phyloP scores from a whole-genome alignment of 805 yeast genomes.

The Kregervanrija fluxuum region DNA sequence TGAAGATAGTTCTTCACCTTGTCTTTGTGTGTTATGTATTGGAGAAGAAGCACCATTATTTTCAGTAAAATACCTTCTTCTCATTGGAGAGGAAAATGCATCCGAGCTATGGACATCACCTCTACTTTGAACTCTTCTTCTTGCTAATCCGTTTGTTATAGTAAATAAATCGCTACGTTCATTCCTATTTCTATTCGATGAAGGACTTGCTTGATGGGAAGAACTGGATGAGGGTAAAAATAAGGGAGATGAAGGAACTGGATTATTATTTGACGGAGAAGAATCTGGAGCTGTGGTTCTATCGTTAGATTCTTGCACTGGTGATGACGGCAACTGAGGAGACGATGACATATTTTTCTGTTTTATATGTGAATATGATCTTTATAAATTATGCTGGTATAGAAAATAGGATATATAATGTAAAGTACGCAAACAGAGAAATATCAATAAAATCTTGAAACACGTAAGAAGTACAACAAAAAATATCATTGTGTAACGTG shows the following conservation, averaged over 20 bases:
- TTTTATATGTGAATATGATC: neutral
- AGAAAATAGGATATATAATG: neutral
- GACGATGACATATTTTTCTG: conserved; percentile 22
- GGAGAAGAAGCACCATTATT: conserved; percentile 11
- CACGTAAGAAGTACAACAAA: neutral
- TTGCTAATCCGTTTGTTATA: conserved; percentile 33
- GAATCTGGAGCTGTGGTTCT: conserved; percentile 32
- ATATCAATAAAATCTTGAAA: neutral
- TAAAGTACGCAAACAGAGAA: neutral
- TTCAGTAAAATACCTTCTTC: conserved; percentile 54
- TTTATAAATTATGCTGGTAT: neutral
- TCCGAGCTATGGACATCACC: conserved; percentile 76
- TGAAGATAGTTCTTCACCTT: conserved; percentile 13
- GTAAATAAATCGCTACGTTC: neutral
- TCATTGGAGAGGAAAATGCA: conserved; percentile 56
- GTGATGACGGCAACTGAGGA: conserved; percentile 21
- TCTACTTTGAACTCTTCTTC: conserved; percentile 49
- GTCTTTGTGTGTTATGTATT: neutral
- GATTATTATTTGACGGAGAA: conserved; percentile 25
- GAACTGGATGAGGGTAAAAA: conserved; percentile 43
- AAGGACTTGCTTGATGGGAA: conserved; percentile 5
- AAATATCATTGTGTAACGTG: neutral
- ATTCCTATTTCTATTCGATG: neutral
- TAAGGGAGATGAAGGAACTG: conserved; percentile 51
- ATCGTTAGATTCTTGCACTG: conserved; percentile 14